Evolutionary conservation across 208 protist genomes (phyloP), one percentile per base, ranked within the genome.

Genomic region (Trypanosomatidae sp.): DNA sequence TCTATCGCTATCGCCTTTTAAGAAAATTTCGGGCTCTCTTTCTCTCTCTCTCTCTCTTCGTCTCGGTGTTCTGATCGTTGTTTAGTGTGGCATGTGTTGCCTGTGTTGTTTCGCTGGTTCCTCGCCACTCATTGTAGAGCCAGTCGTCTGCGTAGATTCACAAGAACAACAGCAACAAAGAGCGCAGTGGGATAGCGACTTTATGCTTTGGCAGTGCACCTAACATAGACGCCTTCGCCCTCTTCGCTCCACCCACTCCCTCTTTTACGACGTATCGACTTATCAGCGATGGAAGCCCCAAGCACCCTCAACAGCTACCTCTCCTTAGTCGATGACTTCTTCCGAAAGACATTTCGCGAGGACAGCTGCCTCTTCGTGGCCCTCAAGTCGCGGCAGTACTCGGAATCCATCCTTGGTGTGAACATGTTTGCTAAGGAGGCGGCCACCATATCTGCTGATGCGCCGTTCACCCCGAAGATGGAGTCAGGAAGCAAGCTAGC

Each of bases 321-420:
- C 77, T 74, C 64, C 8, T 64, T 92, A 12, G 92, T 96, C 19
- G 90, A 96, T 74, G 88, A 96, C 71, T 93, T 95, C 72, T 95
- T 96, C 52, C 74, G 85, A 47, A 96, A 96, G 69, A 94, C 92
- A 15, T 96, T 96, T 58, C 85, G 92, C 44, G 88, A 96, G 76
- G 85, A 95, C 56, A 88, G 76, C 30, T 62, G 43, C 13, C 62
- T 96, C 53, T 94, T 95, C 73, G 36, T 92, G 49, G 86, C 88
- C 22, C 81, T 96, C 13, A 93, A 96, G 68, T 87, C 92, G 9
- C 70, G 70, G 46, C 92, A 96, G 80, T 87, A 84, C 70, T 87
- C 88, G 19, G 81, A 91, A 46, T 79, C 77, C 13, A 78, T 89
- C 39, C 69, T 82, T 9, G 84, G 77, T 1, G 73, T 72, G 44